These are phyloP conservation scores for Aspergillus sp. DNA, from an alignment of 2,329 filamentous ascomycete species.

Conservation along the genomic window DNA sequence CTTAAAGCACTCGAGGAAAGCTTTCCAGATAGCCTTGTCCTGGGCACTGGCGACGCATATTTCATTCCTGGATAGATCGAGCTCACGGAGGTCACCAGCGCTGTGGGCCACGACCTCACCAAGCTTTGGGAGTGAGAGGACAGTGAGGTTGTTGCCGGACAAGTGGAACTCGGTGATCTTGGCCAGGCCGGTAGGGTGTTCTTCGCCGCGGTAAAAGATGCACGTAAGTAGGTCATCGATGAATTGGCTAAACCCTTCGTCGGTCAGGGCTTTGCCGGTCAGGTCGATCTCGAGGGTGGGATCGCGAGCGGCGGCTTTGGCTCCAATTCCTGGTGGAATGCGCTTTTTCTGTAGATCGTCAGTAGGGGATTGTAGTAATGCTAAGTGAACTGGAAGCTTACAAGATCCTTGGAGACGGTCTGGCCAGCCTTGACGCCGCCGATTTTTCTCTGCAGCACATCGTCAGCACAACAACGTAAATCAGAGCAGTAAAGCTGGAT, in stretches of 20 bases:
- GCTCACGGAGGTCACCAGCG: slow-evolving; percentile 49
- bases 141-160: slow-evolving; percentile 50
- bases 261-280: slow-evolving; percentile 50
- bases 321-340: slow-evolving; percentile 34
- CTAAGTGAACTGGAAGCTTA: slow-evolving; percentile 22
- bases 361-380: not conserved
- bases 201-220: slow-evolving; percentile 38
- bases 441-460: slow-evolving; percentile 47
- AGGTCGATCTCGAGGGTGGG: slow-evolving; percentile 51
- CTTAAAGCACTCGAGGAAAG: slow-evolving; percentile 50
- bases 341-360: slow-evolving; percentile 38
- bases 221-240: slow-evolving; percentile 48
- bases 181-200: slow-evolving; percentile 36
- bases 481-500: not conserved
- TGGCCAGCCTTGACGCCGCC: slow-evolving; percentile 52
- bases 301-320: slow-evolving; percentile 37
- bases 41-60: slow-evolving; percentile 44
- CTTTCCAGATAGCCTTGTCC: slow-evolving; percentile 47
- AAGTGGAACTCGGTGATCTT: slow-evolving; percentile 53
- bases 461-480: slow-evolving; percentile 15
- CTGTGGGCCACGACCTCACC: slow-evolving; percentile 48
- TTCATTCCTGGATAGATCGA: slow-evolving; percentile 53
- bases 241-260: slow-evolving; percentile 50
- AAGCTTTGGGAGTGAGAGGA: slow-evolving; percentile 46
- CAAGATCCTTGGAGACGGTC: slow-evolving; percentile 51